Conservation (phyloP, 805 yeast genomes). For the Candida chauliodis region DNA sequence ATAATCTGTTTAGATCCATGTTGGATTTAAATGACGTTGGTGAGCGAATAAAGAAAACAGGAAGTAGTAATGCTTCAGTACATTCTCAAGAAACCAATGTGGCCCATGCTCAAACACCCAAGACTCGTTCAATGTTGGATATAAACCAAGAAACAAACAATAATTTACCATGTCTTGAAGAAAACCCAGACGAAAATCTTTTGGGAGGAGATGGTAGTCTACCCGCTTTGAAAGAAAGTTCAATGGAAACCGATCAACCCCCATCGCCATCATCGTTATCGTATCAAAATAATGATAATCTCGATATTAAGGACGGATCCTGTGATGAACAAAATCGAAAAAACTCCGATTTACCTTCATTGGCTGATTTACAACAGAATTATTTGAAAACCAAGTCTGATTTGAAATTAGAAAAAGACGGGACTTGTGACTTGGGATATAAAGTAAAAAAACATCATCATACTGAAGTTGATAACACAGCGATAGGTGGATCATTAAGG, state of each 20-base stretch:
- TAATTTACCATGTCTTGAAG: background rate
- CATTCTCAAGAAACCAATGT: slow-evolving; percentile 7
- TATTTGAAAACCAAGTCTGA: slow-evolving; percentile 10
- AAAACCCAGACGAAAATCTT: background rate
- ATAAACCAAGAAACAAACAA: background rate
- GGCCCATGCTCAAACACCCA: slow-evolving; percentile 8
- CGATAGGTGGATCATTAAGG: slow-evolving; percentile 5
- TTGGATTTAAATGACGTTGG: slow-evolving; percentile 26
- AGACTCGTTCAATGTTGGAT: slow-evolving; percentile 25
- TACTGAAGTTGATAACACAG: slow-evolving; percentile 31
- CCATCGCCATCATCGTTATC: slow-evolving; percentile 9
- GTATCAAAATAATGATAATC: background rate
- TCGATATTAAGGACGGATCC: background rate
- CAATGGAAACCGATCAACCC: slow-evolving; percentile 4
- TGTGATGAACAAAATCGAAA: background rate
- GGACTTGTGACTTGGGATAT: slow-evolving; percentile 40
- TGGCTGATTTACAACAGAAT: slow-evolving; percentile 7
- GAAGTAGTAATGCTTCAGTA: slow-evolving; percentile 3
- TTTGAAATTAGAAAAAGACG: slow-evolving; percentile 22
- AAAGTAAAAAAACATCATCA: slow-evolving; percentile 42
- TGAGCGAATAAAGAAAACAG: background rate
- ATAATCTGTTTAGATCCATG: slow-evolving; percentile 36
- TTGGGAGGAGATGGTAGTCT: slow-evolving; percentile 1
- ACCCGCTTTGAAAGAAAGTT: slow-evolving; percentile 12
- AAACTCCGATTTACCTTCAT: slow-evolving; percentile 7